phyloP scores from a whole-genome alignment of 768 basidiomycete species.

The Boletus speciosus region DNA sequence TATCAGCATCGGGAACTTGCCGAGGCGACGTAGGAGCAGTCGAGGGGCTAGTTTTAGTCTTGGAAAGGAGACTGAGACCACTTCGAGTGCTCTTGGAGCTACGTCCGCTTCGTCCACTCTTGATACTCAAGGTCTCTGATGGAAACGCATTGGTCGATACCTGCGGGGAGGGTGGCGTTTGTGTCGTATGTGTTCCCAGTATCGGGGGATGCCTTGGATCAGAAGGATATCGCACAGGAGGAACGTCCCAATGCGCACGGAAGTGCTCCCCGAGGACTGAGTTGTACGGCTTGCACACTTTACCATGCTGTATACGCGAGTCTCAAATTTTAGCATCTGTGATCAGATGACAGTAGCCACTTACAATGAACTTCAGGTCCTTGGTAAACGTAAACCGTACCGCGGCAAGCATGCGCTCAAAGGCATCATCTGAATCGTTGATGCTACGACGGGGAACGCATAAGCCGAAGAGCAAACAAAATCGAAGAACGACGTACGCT shows the following conservation, averaged over 20 bases:
- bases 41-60: conserved; percentile 36
- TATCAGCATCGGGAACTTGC: conserved; percentile 34
- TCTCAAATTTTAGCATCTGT: not conserved
- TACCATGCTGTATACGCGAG: conserved; percentile 60
- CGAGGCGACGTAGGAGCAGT: conserved; percentile 47
- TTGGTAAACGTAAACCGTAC: conserved; percentile 87
- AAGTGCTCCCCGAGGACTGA: conserved; percentile 88
- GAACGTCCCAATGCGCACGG: conserved; percentile 81
- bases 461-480: not conserved
- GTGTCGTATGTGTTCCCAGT: conserved; percentile 39
- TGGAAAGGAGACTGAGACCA: conserved; percentile 53
- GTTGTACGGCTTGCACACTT: conserved; percentile 92
- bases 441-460: conserved; percentile 49
- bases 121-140: conserved; percentile 52
- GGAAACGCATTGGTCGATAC: conserved; percentile 20
- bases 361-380: conserved; percentile 87
- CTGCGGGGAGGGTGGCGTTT: conserved; percentile 25
- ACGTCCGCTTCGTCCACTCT: conserved; percentile 44
- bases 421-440: conserved; percentile 88
- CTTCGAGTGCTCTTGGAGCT: conserved; percentile 62
- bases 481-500: conserved; percentile 56
- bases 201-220: conserved; percentile 47
- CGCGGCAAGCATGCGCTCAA: conserved; percentile 92
- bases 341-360: conserved; percentile 26
- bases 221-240: conserved; percentile 53